Base-by-base conservation (phyloP, 345 rosid species). In the Garcia nutans region DNA sequence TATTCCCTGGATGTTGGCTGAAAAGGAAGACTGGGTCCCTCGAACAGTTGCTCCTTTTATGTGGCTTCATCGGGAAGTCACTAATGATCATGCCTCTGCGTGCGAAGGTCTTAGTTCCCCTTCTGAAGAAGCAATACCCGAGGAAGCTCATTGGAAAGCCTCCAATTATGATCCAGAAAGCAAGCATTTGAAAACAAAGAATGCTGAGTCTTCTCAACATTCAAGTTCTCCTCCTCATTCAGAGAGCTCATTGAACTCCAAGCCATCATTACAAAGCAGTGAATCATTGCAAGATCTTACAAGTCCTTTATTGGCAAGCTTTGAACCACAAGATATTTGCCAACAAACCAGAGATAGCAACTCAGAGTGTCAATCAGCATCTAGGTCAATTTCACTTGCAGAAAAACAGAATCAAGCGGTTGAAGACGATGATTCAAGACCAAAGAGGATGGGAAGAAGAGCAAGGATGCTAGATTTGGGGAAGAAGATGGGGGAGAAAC, bases 401-500 rank as follows among this genome's bases (percentile, higher is more conserved):
- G 87, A 78, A 26, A 81, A 71, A 66, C 83, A 60, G 28, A 68
- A 47, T 71, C 22, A 22, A 23, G 75, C 69, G 19, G 24, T 55
- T 37, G 96, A 85, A 60, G 94, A 90, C 24, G 89, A 85, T 28
- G 91, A 90, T 58, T 63, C 78, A 2, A 87, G 78, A 85, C 86
- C 78, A 12, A 93, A 85, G 90, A 93, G 78, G 79, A 50, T 75
- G 62, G 96, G 99, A 60, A 81, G 86, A 79, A 88, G 74, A 75
- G 97, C 90, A 20, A 88, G 89, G 80, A 90, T 95, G 93, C 76
- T 91, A 22, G 96, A 90, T 78, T 74, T 95, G 57, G 88, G 91
- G 78, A 91, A 91, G 90, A 95, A 90, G 84, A 84, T 95, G 90
- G 93, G 97, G 22, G 99, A 93, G 81, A 95, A 90, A 85, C 68